Conservation (phyloP, 2,329 filamentous ascomycete species). For the Neonectria sp. region DNA sequence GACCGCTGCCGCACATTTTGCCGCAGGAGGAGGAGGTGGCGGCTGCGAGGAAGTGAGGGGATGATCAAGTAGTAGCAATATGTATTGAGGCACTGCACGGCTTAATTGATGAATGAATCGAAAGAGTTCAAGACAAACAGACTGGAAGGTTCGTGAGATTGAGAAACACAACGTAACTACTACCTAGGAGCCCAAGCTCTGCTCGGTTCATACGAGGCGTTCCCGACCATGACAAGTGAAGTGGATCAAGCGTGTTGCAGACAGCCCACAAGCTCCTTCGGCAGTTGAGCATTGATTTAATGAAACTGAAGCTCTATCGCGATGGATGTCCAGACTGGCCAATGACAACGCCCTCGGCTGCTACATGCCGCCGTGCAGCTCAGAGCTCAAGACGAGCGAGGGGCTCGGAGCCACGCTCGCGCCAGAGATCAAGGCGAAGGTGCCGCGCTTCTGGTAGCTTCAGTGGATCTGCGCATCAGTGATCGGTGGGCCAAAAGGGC, state of each 20-base stretch:
- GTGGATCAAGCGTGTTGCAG: background rate
- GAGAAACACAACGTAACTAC: too few relatives aligned
- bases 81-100: background rate
- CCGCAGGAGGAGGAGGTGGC: constrained; percentile 83
- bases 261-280: background rate
- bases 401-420: background rate
- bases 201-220: background rate
- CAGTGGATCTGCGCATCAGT: constrained; percentile 11
- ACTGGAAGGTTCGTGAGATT: background rate
- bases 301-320: background rate
- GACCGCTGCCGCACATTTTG: constrained; percentile 87
- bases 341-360: background rate
- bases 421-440: background rate
- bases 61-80: background rate
- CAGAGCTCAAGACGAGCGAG: background rate
- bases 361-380: background rate
- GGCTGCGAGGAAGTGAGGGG: constrained; percentile 57
- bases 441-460: constrained; percentile 3
- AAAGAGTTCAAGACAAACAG: background rate
- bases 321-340: background rate
- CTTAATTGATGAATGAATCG: background rate
- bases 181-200: background rate
- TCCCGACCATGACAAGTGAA: background rate
- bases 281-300: background rate
- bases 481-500: constrained; percentile 5